Conservation (phyloP, 2,329 filamentous ascomycete species). For the Trichoderma sp. region DNA sequence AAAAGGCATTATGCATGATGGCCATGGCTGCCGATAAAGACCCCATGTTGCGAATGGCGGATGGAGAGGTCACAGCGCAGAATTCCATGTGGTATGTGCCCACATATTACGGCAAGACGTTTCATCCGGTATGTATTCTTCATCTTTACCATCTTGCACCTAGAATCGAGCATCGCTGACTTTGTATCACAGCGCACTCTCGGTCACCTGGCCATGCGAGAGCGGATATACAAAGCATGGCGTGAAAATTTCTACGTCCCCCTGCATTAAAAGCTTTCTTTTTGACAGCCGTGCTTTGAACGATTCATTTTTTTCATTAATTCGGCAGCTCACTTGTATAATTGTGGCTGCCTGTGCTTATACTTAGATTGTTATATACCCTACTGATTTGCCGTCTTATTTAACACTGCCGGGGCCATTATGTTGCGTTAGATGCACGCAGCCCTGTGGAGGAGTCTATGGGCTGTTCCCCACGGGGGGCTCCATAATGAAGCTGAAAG, state of each 20-base stretch:
- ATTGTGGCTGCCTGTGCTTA: not conserved
- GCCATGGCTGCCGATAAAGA: slow-evolving; percentile 45
- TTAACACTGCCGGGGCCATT: not conserved
- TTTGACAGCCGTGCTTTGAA: not conserved
- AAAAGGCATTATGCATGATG: slow-evolving; percentile 51
- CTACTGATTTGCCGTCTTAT: not conserved
- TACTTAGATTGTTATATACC: not conserved
- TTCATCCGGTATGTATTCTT: slow-evolving; percentile 45
- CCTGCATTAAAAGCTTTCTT: not conserved
- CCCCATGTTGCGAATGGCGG: slow-evolving; percentile 40
- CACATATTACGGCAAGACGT: slow-evolving; percentile 51
- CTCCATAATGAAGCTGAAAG: not conserved
- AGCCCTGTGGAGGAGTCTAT: not conserved
- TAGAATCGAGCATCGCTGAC: not conserved
- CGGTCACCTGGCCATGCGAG: slow-evolving; percentile 45
- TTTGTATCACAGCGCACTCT: slow-evolving; percentile 38
- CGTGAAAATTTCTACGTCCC: slow-evolving; percentile 21
- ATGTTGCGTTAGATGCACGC: not conserved
- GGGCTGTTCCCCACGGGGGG: not conserved
- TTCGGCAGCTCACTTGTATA: not conserved
- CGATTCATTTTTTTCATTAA: not conserved
- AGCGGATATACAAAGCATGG: slow-evolving; percentile 35
- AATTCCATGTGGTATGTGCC: slow-evolving; percentile 53
- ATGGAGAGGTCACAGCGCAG: slow-evolving; percentile 35
- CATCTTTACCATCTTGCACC: not conserved